Evolutionary conservation across 495 filamentous ascomycete genomes (phyloP).

Genomic region (Entonaema liquescens): DNA sequence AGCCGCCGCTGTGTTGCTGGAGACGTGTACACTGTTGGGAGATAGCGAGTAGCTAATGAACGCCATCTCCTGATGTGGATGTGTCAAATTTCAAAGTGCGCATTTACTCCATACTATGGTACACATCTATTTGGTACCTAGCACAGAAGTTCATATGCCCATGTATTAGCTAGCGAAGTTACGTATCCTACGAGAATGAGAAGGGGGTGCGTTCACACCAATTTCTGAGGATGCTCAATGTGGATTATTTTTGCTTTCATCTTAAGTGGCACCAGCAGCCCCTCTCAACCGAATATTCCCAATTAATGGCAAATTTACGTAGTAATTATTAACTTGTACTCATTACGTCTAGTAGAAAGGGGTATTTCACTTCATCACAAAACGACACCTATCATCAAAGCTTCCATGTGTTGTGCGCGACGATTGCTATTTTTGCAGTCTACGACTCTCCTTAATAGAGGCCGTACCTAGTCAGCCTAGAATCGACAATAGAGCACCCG

Average conservation of each 20-base stretch:
- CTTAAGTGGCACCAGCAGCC: neutral
- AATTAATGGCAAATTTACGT: neutral
- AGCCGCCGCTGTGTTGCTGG: neutral
- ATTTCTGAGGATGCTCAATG: neutral
- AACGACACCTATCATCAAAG: neutral
- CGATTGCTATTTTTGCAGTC: constrained; percentile 39
- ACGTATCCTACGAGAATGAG: constrained; percentile 4
- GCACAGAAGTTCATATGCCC: neutral
- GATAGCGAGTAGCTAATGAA: constrained; percentile 18
- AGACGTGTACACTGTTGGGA: constrained; percentile 3
- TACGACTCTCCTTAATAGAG: constrained; percentile 27
- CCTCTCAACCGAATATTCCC: neutral
- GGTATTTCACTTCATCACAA: neutral
- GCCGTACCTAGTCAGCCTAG: constrained; percentile 23
- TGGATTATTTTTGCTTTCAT: neutral
- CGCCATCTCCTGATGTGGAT: constrained; percentile 17
- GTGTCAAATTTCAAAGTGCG: neutral
- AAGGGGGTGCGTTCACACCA: neutral
- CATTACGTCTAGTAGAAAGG: neutral
- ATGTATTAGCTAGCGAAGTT: neutral
- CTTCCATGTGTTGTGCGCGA: constrained; percentile 14
- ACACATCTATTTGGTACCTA: neutral
- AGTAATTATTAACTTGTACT: neutral
- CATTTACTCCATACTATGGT: neutral
- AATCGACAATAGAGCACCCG: constrained; percentile 28